Base-by-base conservation (phyloP, 2,329 filamentous ascomycete species). In the Alternaria sp. region DNA sequence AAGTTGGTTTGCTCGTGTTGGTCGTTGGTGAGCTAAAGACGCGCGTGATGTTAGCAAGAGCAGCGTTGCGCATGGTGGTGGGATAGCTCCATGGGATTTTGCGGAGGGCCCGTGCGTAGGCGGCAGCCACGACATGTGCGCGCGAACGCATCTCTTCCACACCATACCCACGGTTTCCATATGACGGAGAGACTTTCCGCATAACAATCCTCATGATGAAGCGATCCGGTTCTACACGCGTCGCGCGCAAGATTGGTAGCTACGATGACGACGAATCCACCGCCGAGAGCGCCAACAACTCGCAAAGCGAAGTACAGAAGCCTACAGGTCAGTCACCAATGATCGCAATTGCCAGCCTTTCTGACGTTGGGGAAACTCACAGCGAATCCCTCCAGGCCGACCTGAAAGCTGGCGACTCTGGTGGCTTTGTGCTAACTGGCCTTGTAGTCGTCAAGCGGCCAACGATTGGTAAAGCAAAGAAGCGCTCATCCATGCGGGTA, bases 221-320 rank as follows among this genome's bases (percentile, higher is more conserved):
- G 62, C 83, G 86, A 64, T 80, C 83, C 8, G 85, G 87, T 65
- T 82, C 81, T 42, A 82, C 85, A 54, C 83, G 87, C 65, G 93
- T 95, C 69, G 89, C 91, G 47, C 90, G 91, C 66, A 91, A 93
- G 72, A 91, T 97, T 68, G 90, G 88, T 47, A 83, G 87, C 42
- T 91, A 92, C 44, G 88, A 91, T 4, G 89, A 89, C 39, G 72
- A 75, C 59, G 70, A 68, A 16, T 72, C 69, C 18, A 62, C 60
- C 20, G 72, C 60, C 22, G 73, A 75, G 18, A 73, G 69, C 62
- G 64, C 72, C 16, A 70, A 71, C 44, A 71, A 64, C 54, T 75
- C 75, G 36, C 66, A 68, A 54, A 73, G 69, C 56, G 75, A 72
- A 61, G 62, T 70, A 56, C 68, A 69, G 60, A 71, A 69, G 61